These are phyloP conservation scores for Globisporangium iwayamae DNA, from an alignment of 352 stramenopile genomes.

Conservation along the genomic window DNA sequence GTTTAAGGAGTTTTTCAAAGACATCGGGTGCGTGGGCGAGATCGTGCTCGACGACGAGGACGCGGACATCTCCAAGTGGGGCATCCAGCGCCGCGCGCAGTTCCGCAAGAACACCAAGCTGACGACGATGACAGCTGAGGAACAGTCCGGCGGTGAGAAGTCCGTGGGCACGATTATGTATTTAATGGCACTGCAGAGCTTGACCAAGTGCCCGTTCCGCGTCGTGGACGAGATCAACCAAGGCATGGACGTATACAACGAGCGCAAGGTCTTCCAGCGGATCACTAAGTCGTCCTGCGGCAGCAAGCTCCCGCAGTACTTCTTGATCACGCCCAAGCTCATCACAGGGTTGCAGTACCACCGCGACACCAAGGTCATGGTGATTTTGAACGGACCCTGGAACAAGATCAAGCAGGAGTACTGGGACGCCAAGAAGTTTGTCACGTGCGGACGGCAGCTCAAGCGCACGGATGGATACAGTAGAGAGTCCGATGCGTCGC, in stretches of 20 bases:
- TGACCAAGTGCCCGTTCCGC: conserved; percentile 85
- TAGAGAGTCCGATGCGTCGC: neutral
- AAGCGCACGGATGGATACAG: conserved; percentile 22
- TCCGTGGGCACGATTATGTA: conserved; percentile 91
- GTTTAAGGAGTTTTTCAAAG: conserved; percentile 82
- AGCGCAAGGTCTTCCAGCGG: conserved; percentile 86
- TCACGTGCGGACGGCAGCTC: conserved; percentile 30
- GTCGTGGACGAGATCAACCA: conserved; percentile 90
- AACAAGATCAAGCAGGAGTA: conserved; percentile 77
- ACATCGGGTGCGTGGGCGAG: conserved; percentile 86
- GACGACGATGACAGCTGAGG: conserved; percentile 81
- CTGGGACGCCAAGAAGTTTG: conserved; percentile 62
- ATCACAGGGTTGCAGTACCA: conserved; percentile 84
- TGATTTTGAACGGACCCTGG: conserved; percentile 85
- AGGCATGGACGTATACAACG: conserved; percentile 89
- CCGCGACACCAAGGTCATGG: conserved; percentile 83
- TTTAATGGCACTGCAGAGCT: conserved; percentile 84
- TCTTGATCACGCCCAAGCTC: conserved; percentile 88
- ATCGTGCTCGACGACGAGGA: conserved; percentile 77
- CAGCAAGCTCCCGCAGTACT: conserved; percentile 85
- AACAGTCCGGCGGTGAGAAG: conserved; percentile 88
- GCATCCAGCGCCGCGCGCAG: conserved; percentile 79
- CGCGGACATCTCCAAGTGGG: conserved; percentile 84
- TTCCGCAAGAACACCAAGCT: conserved; percentile 85
- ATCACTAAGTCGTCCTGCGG: conserved; percentile 87